These are phyloP conservation scores for Phytophthora sojae DNA, from an alignment of 352 stramenopile genomes.

Conservation along the genomic window DNA sequence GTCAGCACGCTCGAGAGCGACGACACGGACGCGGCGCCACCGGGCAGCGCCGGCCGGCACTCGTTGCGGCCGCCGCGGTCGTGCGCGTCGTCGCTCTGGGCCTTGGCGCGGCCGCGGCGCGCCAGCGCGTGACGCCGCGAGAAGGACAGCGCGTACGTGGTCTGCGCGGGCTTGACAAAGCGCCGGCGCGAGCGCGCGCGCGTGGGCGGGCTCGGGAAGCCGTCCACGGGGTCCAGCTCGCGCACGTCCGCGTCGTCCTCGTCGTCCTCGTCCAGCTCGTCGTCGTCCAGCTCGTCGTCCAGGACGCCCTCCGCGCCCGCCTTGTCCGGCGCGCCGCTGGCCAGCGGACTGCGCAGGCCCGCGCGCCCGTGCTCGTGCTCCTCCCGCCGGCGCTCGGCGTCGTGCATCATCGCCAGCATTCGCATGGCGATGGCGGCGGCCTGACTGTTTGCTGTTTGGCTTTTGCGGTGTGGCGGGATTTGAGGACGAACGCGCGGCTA, in stretches of 20 bases:
- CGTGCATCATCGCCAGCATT: constrained; percentile 41
- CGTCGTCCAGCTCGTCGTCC: constrained; percentile 17
- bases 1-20: constrained; percentile 60
- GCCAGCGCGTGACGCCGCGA: constrained; percentile 30
- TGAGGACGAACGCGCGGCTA: background rate
- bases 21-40: constrained; percentile 32
- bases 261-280: background rate
- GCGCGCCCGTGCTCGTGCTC: constrained; percentile 6
- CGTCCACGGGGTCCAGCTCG: constrained; percentile 37
- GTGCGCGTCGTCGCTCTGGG: background rate
- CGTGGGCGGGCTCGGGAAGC: constrained; percentile 29
- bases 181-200: constrained; percentile 42
- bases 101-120: background rate
- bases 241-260: constrained; percentile 13
- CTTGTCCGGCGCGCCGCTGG: constrained; percentile 10
- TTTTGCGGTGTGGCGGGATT: constrained; percentile 5
- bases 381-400: constrained; percentile 24
- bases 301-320: constrained; percentile 20
- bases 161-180: constrained; percentile 60
- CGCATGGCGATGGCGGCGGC: constrained; percentile 21
- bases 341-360: constrained; percentile 10
- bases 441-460: constrained; percentile 31
- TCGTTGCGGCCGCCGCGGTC: constrained; percentile 15
- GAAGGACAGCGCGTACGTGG: constrained; percentile 59
- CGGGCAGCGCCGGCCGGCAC: constrained; percentile 8